Conservation (phyloP, 2,329 filamentous ascomycete genomes). For the Fusarium miscanthi region DNA sequence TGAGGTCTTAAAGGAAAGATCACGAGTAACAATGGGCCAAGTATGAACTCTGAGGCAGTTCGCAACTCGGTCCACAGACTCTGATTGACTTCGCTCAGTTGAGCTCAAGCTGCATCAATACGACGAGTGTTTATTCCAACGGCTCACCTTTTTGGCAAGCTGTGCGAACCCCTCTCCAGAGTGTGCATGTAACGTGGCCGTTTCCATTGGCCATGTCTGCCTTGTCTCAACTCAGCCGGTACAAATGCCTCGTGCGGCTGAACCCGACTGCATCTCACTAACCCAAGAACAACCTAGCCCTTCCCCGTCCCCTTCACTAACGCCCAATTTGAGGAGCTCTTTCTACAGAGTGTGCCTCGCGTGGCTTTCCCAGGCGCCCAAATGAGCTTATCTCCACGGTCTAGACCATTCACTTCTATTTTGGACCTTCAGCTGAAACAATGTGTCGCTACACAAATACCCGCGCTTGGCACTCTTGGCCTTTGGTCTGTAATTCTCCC, state of each 20-base stretch:
- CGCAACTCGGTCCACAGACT: neutral
- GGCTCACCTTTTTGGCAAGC: neutral
- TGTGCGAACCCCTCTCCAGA: neutral
- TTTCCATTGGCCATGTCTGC: neutral
- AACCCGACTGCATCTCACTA: slow-evolving; percentile 8
- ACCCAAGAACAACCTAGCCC: neutral
- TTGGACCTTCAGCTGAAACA: neutral
- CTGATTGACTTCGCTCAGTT: neutral
- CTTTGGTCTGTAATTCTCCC: fast-evolving
- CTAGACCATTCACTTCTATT: neutral
- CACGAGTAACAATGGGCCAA: no score
- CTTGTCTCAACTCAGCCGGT: neutral
- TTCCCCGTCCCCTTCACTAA: fast-evolving
- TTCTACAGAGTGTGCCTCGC: slow-evolving; percentile 11
- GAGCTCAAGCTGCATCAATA: neutral
- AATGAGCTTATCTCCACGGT: neutral
- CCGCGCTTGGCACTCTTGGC: slow-evolving; percentile 6
- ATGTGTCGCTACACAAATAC: neutral
- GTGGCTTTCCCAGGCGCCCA: slow-evolving; percentile 6
- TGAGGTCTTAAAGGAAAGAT: no score
- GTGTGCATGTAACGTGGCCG: neutral
- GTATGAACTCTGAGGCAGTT: neutral
- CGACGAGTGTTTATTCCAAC: no score
- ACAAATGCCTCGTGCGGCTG: slow-evolving; percentile 25
- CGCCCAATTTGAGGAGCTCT: neutral